Base-by-base conservation (phyloP, 768 basidiomycete species). In the Calocybe indica region DNA sequence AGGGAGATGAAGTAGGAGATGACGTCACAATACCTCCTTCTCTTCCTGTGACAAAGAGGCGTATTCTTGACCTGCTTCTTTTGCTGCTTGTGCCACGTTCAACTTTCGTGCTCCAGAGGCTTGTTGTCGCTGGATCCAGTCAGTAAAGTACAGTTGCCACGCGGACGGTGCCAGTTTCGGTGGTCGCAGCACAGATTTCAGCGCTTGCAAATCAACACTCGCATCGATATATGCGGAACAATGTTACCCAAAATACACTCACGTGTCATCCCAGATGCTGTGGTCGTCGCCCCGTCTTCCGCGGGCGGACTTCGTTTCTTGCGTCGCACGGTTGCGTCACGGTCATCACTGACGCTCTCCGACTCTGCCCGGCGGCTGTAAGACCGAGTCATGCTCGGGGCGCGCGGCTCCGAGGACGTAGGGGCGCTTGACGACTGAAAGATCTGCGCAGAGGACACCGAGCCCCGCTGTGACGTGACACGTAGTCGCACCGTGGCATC, bases 61-160 rank as follows among this genome's bases (percentile, higher is more conserved):
- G 62, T 96, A 96, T 62, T 91, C 89, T 61, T 84, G 81, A 30
- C 91, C 92, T 33, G 93, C 92, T 64, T 94, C 92, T 65, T 94
- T 94, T 52, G 93, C 92, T 35, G 91, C 89, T 62, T 94, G 90
- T 11, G 93, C 93, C 48, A 96, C 91, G 64, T 96, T 95, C 33
- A 95, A 78, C 69, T 95, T 95, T 58, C 89, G 76, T 37, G 78
- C 80, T 50, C 82, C 85, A 15, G 80, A 77, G 50, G 83, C 82
- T 66, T 90, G 88, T 62, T 89, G 86, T 58, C 80, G 78, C 63
- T 91, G 87, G 53, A 96, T 92, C 82, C 89, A 93, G 62, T 95
- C 91, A 15, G 92, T 92, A 63, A 96, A 95, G 67, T 92, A 96
- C 38, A 96, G 77, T 65, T 96, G 93, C 93, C 93, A 96, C 46